Conservation (phyloP, 768 basidiomycete genomes). For the Hortiboletus campestris region DNA sequence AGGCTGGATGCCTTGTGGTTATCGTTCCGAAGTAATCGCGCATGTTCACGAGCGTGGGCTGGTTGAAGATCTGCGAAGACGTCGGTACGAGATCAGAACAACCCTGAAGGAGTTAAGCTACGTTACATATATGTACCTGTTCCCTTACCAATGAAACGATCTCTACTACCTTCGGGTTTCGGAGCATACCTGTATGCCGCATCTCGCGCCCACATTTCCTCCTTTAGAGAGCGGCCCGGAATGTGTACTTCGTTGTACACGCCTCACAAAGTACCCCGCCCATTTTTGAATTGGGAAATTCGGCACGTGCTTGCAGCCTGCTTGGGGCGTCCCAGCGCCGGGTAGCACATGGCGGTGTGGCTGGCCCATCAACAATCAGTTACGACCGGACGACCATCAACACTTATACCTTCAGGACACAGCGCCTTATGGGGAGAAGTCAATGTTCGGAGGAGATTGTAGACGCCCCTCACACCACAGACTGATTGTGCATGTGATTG, state of each 20-base stretch:
- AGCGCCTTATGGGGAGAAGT: background rate
- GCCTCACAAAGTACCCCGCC: background rate
- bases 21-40: constrained; percentile 5
- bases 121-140: constrained; percentile 14
- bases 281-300: background rate
- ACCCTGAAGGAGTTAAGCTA: constrained; percentile 35
- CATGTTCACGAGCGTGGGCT: constrained; percentile 7
- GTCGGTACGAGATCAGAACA: constrained; percentile 24
- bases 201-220: background rate
- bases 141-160: background rate
- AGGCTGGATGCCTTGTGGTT: constrained; percentile 11
- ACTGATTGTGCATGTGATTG: background rate
- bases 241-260: background rate
- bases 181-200: background rate
- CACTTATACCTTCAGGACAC: background rate
- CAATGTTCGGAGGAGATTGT: background rate
- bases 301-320: background rate
- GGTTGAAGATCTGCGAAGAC: constrained; percentile 18
- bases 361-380: background rate
- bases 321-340: background rate
- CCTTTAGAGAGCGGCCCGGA: background rate
- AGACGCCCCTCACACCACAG: background rate
- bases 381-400: background rate
- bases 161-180: background rate
- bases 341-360: background rate